A percentile compares a stretch with the other conserved stretches of the same genome.
Evolutionary conservation across 768 basidiomycete species (phyloP).

Genomic region (Lactifluus subvellereus): DNA sequence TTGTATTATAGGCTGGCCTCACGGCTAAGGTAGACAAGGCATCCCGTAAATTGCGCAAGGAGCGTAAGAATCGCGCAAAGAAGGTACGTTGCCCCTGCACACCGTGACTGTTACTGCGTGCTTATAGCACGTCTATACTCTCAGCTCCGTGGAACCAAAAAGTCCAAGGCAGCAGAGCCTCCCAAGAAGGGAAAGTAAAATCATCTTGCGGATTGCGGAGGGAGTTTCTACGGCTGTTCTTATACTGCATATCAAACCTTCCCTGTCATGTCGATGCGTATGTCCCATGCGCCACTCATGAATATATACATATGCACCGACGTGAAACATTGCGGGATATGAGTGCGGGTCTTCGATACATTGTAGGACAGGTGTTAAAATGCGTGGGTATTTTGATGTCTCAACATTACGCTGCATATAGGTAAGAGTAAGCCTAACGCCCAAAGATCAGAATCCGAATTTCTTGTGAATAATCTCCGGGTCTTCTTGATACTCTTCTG

Average conservation of each 20-base stretch:
- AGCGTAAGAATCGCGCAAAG: constrained; percentile 99
- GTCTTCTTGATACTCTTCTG: constrained; percentile 99
- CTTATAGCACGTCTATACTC: constrained; percentile 1
- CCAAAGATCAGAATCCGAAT: constrained; percentile 60
- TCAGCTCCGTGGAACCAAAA: constrained; percentile 92
- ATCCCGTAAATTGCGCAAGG: constrained; percentile 97
- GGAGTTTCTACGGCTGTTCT: constrained; percentile 29
- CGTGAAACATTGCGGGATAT: constrained; percentile 6
- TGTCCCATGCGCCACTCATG: constrained; percentile 32
- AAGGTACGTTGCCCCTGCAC: constrained; percentile 55
- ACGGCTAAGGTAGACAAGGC: constrained; percentile 77
- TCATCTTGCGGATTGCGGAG: constrained; percentile 29
- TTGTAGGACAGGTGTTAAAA: constrained; percentile 15
- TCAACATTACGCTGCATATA: constrained; percentile 14
- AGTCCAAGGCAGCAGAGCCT: constrained; percentile 86
- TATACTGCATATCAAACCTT: constrained; percentile 36
- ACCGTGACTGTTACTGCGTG: background rate
- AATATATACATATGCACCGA: constrained; percentile 31
- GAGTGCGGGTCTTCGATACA: background rate
- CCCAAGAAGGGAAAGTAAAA: constrained; percentile 88
- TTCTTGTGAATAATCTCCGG: constrained; percentile 98
- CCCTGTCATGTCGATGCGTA: constrained; percentile 39
- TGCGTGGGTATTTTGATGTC: constrained; percentile 20
- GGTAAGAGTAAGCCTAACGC: constrained; percentile 14
- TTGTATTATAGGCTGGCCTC: constrained; percentile 52